Percentiles rank a stretch among this genome's conserved stretches.
Conservation (phyloP, 2,329 filamentous ascomycete species). For the Sclerotinia nivalis region DNA sequence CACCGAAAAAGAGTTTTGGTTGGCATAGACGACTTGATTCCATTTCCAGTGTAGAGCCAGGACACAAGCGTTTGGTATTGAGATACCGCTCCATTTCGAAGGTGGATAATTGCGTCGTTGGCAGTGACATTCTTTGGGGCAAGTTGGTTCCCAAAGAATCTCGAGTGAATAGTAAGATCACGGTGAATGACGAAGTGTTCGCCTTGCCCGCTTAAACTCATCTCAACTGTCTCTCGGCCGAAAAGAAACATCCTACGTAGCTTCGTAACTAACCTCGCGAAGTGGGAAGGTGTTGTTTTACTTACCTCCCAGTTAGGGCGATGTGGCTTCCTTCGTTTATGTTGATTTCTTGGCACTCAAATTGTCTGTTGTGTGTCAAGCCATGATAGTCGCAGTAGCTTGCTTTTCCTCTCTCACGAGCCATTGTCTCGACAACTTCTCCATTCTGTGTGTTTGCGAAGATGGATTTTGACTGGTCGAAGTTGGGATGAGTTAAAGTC, state of each 20-base stretch:
- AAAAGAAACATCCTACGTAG: neutral
- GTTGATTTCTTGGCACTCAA: neutral
- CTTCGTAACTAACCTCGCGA: neutral
- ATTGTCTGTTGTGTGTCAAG: neutral
- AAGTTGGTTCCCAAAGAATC: neutral
- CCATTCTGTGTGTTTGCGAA: neutral
- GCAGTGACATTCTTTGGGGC: neutral
- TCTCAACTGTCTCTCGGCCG: neutral
- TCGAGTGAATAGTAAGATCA: neutral
- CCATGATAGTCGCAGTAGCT: neutral
- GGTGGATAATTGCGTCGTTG: neutral
- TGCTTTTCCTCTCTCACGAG: no score
- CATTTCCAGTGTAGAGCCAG: no score
- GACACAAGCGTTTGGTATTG: neutral
- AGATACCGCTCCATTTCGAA: no score
- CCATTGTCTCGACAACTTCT: neutral
- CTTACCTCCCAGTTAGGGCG: neutral
- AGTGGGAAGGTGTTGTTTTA: neutral
- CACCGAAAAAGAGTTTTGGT: neutral
- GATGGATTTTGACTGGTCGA: no score
- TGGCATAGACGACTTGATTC: neutral
- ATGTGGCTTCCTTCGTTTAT: neutral
- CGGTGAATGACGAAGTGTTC: neutral
- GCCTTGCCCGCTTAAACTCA: neutral
- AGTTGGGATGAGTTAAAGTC: no score